Evolutionary conservation across 2,329 filamentous ascomycete genomes (phyloP), one percentile per base, ranked within the genome.

Genomic region (Xylaria multiplex): DNA sequence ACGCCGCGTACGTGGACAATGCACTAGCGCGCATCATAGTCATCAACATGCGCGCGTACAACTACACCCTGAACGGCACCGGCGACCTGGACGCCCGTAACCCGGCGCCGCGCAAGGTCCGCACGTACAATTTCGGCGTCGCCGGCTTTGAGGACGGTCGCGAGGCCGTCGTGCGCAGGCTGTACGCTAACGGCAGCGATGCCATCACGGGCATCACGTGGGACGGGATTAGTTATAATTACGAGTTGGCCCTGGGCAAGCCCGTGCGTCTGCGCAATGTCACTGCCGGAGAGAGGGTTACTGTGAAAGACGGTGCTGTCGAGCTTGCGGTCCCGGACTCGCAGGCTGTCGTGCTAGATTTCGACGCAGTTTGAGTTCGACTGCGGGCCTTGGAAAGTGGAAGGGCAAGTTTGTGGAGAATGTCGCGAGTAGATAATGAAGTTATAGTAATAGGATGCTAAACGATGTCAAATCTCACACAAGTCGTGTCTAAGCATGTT

Each of bases 131-230:
- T 2, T 82, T 88, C 59, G 69, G 76, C 4, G 68, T 85, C 7
- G 75, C 71, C 37, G 48, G 68, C 1, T 43, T 66, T 19, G 16
- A 35, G 40, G 48, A 61, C 9, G 59, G 67, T 3, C 49, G 8
- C 72, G 72, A 64, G 63, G 71, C 50, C 69, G 68, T 6, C 69
- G 79, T 88, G 57, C 80, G 85, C 72, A 77, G 87, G 30, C 75
- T 90, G 37, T 73, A 80, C 55, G 88, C 88, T 1, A 89, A 89
- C 74, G 88, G 88, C 0, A 89, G 86, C 68, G 86, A 90, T 77
- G 87, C 88, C 8, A 83, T 89, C 24, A 84, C 84, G 0, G 88
- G 87, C 0, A 84, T 90, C 49, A 85, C 86, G 0, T 90, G 84
- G 78, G 86, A 90, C 74, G 88, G 87, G 1, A 82, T 79, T 73